These are phyloP conservation scores for Aphanomyces euteiches DNA, from an alignment of 352 stramenopile genomes.

Conservation along the genomic window DNA sequence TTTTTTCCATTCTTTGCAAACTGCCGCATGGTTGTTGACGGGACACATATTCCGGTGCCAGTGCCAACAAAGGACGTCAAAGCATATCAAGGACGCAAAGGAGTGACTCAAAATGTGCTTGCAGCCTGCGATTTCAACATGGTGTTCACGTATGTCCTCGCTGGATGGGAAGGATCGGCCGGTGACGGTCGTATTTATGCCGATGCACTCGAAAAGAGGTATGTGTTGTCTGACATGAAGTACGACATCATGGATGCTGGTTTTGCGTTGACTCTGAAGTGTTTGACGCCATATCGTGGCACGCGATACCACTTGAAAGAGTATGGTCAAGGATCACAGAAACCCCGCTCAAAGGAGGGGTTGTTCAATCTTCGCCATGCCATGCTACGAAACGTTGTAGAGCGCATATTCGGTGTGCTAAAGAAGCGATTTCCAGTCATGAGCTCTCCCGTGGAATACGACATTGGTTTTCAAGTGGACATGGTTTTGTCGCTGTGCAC, in stretches of 20 bases:
- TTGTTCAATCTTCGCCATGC: slow-evolving; percentile 30
- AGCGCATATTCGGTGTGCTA: slow-evolving; percentile 23
- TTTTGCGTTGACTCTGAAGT: neutral
- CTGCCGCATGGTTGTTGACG: too few relatives aligned
- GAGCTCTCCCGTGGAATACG: neutral
- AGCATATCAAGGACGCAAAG: slow-evolving; percentile 25
- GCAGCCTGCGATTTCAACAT: slow-evolving; percentile 15
- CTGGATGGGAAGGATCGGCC: slow-evolving; percentile 27
- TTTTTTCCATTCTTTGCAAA: too few relatives aligned
- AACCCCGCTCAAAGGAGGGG: slow-evolving; percentile 28
- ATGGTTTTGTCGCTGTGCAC: neutral
- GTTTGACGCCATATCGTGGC: neutral
- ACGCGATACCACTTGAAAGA: slow-evolving; percentile 33
- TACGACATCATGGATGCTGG: slow-evolving; percentile 13
- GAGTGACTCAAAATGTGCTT: slow-evolving; percentile 25
- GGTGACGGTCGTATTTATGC: slow-evolving; percentile 13
- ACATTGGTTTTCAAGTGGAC: neutral
- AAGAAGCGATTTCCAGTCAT: slow-evolving; percentile 4
- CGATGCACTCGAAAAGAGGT: neutral
- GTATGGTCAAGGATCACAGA: slow-evolving; percentile 7
- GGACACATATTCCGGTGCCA: slow-evolving; percentile 2
- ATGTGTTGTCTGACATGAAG: neutral
- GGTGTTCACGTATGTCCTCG: slow-evolving; percentile 22
- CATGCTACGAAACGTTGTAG: slow-evolving; percentile 28
- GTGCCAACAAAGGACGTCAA: neutral